Conservation (phyloP, 257 asterid species). For the Solanum sitiens region DNA sequence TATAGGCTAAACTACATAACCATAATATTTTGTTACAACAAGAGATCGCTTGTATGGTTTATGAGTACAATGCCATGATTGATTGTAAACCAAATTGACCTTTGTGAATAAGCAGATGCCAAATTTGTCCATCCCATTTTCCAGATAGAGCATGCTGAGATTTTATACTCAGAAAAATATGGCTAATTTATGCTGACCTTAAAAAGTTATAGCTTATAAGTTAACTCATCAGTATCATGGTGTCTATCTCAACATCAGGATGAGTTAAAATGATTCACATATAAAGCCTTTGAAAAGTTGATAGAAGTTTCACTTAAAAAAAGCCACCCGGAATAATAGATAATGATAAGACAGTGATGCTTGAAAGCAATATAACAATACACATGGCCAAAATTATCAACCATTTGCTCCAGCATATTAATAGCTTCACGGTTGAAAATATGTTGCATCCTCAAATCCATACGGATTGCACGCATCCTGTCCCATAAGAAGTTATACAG, state of each 20-base stretch:
- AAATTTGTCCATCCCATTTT: neutral
- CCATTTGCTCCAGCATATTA: conserved; percentile 98
- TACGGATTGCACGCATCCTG: conserved; percentile 96
- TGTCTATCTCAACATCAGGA: neutral
- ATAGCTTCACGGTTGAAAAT: conserved; percentile 76
- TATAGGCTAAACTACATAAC: neutral
- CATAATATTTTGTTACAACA: neutral
- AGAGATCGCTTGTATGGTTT: neutral
- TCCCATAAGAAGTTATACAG: conserved; percentile 97
- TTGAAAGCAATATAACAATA: neutral
- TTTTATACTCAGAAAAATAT: neutral
- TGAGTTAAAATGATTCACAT: neutral
- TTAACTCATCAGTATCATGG: neutral
- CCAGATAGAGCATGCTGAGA: neutral
- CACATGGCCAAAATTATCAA: neutral
- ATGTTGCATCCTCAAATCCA: conserved; percentile 99
- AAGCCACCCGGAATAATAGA: neutral
- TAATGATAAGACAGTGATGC: neutral
- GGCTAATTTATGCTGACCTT: neutral
- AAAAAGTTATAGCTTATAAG: neutral
- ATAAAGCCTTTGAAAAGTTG: neutral
- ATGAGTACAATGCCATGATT: neutral
- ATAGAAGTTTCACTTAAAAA: neutral
- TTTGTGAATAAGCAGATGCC: neutral
- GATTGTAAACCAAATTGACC: neutral